These are phyloP conservation scores for Phylloporus arenicola DNA, from an alignment of 768 basidiomycete species.

Conservation along the genomic window DNA sequence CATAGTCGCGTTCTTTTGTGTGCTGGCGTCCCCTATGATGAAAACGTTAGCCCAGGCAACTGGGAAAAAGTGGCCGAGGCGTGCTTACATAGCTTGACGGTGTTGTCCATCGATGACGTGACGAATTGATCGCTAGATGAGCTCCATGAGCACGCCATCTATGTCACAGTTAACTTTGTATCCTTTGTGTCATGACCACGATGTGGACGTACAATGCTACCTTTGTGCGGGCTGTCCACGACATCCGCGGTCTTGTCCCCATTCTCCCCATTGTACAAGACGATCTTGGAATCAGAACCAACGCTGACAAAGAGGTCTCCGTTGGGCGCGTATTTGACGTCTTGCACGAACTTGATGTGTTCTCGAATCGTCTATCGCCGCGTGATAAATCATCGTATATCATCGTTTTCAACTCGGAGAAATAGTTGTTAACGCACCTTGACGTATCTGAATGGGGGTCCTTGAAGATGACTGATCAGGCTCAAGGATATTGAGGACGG, in stretches of 20 bases:
- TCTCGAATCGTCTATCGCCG: conserved; percentile 67
- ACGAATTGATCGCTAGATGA: conserved; percentile 64
- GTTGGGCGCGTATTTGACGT: conserved; percentile 75
- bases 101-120: conserved; percentile 84
- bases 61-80: not conserved
- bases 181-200: not conserved
- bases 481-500: not conserved
- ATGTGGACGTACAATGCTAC: conserved; percentile 57
- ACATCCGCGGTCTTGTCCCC: conserved; percentile 75
- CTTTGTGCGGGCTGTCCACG: conserved; percentile 63
- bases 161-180: not conserved
- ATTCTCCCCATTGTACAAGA: conserved; percentile 86
- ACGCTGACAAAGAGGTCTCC: conserved; percentile 85
- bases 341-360: conserved; percentile 90
- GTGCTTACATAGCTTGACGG: conserved; percentile 73
- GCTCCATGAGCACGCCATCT: conserved; percentile 81
- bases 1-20: conserved; percentile 56
- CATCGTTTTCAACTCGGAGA: not conserved
- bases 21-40: conserved; percentile 71
- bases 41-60: not conserved
- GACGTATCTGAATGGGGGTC: conserved; percentile 85
- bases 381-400: not conserved
- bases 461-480: conserved; percentile 28
- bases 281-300: conserved; percentile 81
- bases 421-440: conserved; percentile 42